Conservation (phyloP, 2,329 filamentous ascomycete species). For the Trichoderma atrobrunneum region DNA sequence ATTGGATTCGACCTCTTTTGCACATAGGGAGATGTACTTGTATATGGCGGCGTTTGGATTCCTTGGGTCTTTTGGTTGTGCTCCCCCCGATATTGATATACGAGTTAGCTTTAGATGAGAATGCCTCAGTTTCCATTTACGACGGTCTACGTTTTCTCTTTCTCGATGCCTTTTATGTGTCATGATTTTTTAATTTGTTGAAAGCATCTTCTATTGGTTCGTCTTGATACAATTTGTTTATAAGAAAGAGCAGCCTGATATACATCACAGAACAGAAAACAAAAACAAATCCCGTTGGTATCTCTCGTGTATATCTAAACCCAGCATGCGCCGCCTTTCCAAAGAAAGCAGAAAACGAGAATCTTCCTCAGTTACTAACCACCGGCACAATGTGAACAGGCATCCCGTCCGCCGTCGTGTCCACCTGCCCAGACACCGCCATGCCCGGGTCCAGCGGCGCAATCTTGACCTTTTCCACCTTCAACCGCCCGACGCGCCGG, state of each 20-base stretch:
- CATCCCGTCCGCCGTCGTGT: background rate
- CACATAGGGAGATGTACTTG: background rate
- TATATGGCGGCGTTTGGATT: constrained; percentile 5
- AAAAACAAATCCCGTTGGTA: background rate
- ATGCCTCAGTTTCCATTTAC: background rate
- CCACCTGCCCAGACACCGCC: constrained; percentile 3
- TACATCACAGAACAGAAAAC: background rate
- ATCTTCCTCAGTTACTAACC: background rate
- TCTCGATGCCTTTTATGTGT: background rate
- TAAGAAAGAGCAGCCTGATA: background rate
- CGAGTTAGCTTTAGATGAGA: background rate
- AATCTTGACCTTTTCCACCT: constrained; percentile 10
- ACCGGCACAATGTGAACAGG: constrained; percentile 10
- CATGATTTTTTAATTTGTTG: background rate
- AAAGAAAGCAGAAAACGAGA: background rate
- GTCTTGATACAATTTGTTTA: background rate
- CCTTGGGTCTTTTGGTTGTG: background rate
- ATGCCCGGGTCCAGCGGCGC: constrained; percentile 10
- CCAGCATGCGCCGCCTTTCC: background rate
- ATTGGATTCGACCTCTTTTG: background rate
- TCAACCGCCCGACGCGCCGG: constrained; percentile 28
- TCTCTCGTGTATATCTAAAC: background rate
- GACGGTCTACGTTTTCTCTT: background rate
- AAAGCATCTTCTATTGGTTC: background rate
- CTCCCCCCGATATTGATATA: background rate